A percentile compares a stretch with the other conserved stretches of the same genome.
Conservation (phyloP, 2,329 filamentous ascomycete genomes). For the Gaeumannomyces tritici region DNA sequence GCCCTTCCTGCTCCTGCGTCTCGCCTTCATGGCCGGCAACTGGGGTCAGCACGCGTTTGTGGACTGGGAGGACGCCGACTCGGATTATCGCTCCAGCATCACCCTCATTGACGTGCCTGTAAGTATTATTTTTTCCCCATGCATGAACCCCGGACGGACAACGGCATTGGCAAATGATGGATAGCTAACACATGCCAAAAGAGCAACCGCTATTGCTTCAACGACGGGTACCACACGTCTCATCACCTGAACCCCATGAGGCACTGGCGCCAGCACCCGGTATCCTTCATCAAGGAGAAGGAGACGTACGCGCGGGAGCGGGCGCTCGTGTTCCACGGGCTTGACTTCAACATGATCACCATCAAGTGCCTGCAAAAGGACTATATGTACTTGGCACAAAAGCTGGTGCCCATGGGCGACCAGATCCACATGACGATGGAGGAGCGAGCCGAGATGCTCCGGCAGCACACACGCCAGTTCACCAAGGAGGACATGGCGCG, state of each 20-base stretch:
- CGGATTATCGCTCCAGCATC: conserved; percentile 70
- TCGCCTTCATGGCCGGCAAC: conserved; percentile 73
- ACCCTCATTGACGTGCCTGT: conserved; percentile 71
- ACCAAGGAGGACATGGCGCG: conserved; percentile 51
- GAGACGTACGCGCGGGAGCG: conserved; percentile 54
- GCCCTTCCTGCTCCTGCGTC: conserved; percentile 54
- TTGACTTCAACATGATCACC: conserved; percentile 73
- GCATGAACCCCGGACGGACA: neutral
- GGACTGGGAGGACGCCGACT: conserved; percentile 63
- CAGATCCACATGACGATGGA: conserved; percentile 58
- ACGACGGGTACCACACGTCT: conserved; percentile 74
- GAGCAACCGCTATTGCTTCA: conserved; percentile 77
- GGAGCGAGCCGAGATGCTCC: conserved; percentile 53
- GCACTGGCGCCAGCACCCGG: conserved; percentile 74
- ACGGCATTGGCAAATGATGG: neutral
- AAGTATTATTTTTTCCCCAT: conserved; percentile 24
- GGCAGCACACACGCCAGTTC: conserved; percentile 55
- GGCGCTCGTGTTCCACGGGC: conserved; percentile 70
- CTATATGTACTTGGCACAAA: conserved; percentile 58
- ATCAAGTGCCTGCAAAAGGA: conserved; percentile 61
- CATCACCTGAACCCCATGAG: conserved; percentile 70
- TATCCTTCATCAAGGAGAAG: conserved; percentile 63
- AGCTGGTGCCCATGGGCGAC: conserved; percentile 61
- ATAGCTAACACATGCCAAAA: conserved; percentile 28
- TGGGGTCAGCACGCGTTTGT: conserved; percentile 81